These are phyloP conservation scores for Exophiala phaeomuriformis DNA, from an alignment of 2,329 filamentous ascomycete species.

Conservation along the genomic window DNA sequence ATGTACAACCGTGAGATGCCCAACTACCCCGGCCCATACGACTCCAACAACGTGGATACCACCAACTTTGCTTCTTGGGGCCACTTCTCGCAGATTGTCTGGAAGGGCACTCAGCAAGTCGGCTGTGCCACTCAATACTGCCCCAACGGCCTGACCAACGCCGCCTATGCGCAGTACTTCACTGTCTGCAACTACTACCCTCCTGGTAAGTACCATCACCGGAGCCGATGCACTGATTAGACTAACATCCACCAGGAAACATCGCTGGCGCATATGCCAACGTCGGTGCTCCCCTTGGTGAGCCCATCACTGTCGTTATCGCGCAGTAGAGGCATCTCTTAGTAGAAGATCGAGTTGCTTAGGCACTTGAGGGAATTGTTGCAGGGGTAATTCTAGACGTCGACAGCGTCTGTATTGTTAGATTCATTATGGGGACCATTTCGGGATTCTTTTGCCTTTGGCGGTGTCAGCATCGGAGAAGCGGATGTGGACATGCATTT, in stretches of 20 bases:
- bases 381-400: not conserved
- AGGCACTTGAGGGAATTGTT: not conserved
- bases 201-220: slow-evolving; percentile 30
- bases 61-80: slow-evolving; percentile 58
- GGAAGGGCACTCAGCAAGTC: slow-evolving; percentile 55
- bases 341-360: not conserved
- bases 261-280: slow-evolving; percentile 48
- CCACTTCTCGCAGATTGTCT: slow-evolving; percentile 69
- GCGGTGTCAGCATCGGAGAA: not conserved
- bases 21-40: slow-evolving; percentile 53
- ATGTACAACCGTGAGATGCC: slow-evolving; percentile 80
- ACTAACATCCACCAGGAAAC: slow-evolving; percentile 48
- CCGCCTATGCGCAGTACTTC: slow-evolving; percentile 49
- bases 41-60: slow-evolving; percentile 50
- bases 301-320: slow-evolving; percentile 31
- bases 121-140: slow-evolving; percentile 53
- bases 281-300: slow-evolving; percentile 39
- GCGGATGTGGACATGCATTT: not conserved
- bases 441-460: not conserved
- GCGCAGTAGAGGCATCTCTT: not conserved
- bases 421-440: not conserved
- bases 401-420: not conserved
- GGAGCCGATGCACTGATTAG: not conserved
- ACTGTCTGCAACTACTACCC: slow-evolving; percentile 84
- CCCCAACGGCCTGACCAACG: slow-evolving; percentile 35